Base-by-base conservation (phyloP, 352 stramenopile genomes). In the Globisporangium camurandrum region DNA sequence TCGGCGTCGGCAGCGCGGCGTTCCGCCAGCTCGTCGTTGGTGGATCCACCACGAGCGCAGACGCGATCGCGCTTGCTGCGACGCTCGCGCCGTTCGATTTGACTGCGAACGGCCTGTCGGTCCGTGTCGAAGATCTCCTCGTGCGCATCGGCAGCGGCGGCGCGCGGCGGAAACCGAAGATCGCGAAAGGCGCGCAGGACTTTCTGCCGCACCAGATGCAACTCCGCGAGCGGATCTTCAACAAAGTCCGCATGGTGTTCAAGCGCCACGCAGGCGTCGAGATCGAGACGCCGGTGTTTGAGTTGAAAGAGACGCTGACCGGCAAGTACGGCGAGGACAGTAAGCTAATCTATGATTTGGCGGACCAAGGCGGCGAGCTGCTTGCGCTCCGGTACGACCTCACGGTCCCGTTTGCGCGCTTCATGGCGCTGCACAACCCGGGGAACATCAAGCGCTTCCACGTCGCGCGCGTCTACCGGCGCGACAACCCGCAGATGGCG, bases 341-440 rank as follows among this genome's bases (percentile, higher is more conserved):
- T 59, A 99, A 99, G 70, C 87, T 99, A 22, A 99, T 99, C 62
- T 99, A 99, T 70, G 96, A 99, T 59, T 75, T 99, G 43, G 95
- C 95, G 14, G 96, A 99, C 71, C 96, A 99, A 61, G 96, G 95
- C 57, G 95, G 96, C 37, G 93, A 98, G 66, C 57, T 98, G 19
- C 65, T 98, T 47, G 88, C 87, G 26, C 75, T 97, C 23, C 81
- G 95, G 22, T 99, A 99, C 64, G 96, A 99, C 59, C 71, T 99
- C 49, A 99, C 96, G 22, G 96, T 99, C 36, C 96, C 96, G 0
- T 99, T 99, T 62, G 96, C 96, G 42, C 86, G 96, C 56, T 99
- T 98, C 71, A 92, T 99, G 71, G 95, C 96, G 14, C 66, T 98
- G 17, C 95, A 99, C 75, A 88, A 82, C 61, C 86, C 98, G 6